Conservation (phyloP, 2,329 filamentous ascomycete species). For the Diaporthe longicolla region DNA sequence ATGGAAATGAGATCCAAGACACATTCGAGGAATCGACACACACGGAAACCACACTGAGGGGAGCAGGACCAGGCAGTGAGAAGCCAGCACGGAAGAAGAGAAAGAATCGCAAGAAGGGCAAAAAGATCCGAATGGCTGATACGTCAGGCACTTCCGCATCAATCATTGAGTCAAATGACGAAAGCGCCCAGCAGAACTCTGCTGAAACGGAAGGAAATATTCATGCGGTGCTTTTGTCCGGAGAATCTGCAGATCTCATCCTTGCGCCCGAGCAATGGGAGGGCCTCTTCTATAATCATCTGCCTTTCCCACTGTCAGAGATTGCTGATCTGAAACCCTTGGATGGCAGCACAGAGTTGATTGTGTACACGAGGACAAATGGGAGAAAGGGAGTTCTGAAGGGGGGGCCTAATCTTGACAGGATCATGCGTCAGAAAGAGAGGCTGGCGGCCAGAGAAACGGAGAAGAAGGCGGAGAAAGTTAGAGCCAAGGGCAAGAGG, state of each 20-base stretch:
- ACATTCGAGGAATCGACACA: too few relatives aligned
- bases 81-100: constrained; percentile 22
- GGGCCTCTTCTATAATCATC: accelerated
- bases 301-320: background rate
- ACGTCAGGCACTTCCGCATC: background rate
- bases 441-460: constrained; percentile 1
- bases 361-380: background rate
- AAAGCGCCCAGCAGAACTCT: background rate
- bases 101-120: constrained; percentile 18
- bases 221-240: background rate
- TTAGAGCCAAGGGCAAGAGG: constrained; percentile 16
- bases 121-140: background rate
- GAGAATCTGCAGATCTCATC: background rate
- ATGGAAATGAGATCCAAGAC: background rate
- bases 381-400: accelerated
- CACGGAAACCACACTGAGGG: background rate
- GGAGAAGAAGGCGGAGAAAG: constrained; percentile 4
- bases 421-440: constrained; percentile 33
- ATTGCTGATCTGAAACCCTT: background rate
- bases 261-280: background rate
- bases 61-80: constrained; percentile 26
- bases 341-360: accelerated
- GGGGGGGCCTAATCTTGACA: background rate
- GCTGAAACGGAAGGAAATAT: background rate
- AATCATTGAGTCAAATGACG: too few relatives aligned